These are phyloP conservation scores for Trichoderma cornu-damae DNA, from an alignment of 2,329 filamentous ascomycete species.

Conservation along the genomic window DNA sequence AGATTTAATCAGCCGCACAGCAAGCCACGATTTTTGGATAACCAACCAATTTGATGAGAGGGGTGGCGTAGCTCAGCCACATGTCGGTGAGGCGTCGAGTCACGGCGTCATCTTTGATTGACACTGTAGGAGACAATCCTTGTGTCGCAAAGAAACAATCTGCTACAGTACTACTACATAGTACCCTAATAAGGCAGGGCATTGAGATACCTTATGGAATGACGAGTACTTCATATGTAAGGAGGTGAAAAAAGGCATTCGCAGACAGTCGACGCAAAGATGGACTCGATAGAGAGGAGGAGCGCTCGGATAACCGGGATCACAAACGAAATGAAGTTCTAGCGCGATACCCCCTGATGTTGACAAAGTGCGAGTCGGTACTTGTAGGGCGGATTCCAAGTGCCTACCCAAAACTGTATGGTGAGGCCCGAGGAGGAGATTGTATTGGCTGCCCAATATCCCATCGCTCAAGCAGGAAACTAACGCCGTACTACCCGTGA, in stretches of 20 bases:
- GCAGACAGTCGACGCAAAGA: neutral
- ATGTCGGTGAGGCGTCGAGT: neutral
- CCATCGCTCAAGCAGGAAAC: no score
- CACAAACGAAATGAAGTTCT: neutral
- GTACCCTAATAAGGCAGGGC: no score
- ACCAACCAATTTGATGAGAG: neutral
- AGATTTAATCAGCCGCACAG: conserved; percentile 1
- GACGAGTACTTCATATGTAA: no score
- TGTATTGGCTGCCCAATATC: neutral
- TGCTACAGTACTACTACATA: no score
- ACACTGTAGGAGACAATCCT: no score
- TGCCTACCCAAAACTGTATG: neutral
- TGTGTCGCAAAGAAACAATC: no score
- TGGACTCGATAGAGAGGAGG: neutral
- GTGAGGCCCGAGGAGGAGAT: neutral
- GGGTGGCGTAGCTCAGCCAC: conserved; percentile 5
- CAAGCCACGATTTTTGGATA: neutral
- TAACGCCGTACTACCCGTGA: no score
- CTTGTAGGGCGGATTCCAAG: neutral
- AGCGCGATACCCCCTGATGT: neutral
- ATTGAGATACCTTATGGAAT: no score
- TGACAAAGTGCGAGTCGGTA: neutral
- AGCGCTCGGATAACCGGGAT: neutral
- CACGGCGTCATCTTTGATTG: no score
- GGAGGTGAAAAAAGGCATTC: neutral